These are phyloP conservation scores for Suhomyces bokatorum DNA, from an alignment of 1,139 yeast genomes.

Conservation along the genomic window DNA sequence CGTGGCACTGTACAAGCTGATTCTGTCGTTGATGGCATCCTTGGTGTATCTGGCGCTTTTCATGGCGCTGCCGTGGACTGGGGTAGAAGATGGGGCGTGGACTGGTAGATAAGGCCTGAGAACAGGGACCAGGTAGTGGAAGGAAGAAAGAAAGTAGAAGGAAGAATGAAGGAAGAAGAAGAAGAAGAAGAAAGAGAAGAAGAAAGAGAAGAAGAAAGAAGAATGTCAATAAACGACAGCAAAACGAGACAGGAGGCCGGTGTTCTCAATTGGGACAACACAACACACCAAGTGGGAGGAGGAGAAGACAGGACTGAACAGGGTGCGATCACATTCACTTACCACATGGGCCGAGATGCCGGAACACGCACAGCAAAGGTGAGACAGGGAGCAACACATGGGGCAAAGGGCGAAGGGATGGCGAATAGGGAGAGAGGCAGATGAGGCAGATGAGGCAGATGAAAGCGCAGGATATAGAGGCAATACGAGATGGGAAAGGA, in stretches of 20 bases:
- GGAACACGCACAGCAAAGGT: background rate
- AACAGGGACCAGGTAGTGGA: too few species aligned
- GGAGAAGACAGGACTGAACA: background rate
- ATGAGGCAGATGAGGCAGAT: too few species aligned
- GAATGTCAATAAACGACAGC: background rate
- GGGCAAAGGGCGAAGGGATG: background rate
- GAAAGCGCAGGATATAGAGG: too few species aligned
- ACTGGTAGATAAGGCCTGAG: background rate
- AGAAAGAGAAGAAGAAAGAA: background rate
- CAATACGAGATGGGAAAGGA: too few species aligned
- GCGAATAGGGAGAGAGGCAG: too few species aligned
- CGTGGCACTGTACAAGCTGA: constrained; percentile 31
- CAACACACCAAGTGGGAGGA: too few species aligned
- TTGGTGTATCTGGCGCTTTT: constrained; percentile 28
- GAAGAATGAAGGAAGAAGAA: too few species aligned
- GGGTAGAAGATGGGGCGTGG: too few species aligned
- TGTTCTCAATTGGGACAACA: background rate
- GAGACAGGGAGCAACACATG: background rate
- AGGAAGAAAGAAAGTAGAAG: too few species aligned
- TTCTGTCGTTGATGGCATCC: constrained; percentile 34
- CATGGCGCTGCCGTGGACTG: constrained; percentile 11
- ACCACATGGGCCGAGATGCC: constrained; percentile 1
- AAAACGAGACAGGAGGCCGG: background rate
- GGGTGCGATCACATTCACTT: constrained; percentile 10
- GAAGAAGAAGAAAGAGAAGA: background rate